phyloP scores from a whole-genome alignment of 768 basidiomycete genomes.

The Mycena capillaripes region DNA sequence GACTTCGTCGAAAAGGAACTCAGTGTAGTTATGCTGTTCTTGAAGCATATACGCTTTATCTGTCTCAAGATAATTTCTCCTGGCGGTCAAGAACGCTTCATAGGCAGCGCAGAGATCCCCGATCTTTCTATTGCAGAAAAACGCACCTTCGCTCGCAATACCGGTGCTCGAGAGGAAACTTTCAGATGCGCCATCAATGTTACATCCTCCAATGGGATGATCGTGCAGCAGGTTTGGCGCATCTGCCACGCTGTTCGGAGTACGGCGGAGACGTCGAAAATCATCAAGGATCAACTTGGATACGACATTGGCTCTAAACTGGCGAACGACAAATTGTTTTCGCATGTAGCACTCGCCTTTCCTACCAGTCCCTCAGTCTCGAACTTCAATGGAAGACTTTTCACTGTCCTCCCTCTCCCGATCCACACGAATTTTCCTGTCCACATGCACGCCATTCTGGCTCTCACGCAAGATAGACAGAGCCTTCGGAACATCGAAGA shows the following conservation, averaged over 20 bases:
- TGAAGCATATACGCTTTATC: slow-evolving; percentile 44
- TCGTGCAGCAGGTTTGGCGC: slow-evolving; percentile 35
- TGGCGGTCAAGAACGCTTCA: slow-evolving; percentile 30
- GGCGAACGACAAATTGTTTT: slow-evolving; percentile 45
- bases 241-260: slow-evolving; percentile 36
- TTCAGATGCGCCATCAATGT: slow-evolving; percentile 34
- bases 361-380: slow-evolving; percentile 16
- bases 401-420: slow-evolving; percentile 51
- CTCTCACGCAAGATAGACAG: slow-evolving; percentile 48
- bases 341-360: slow-evolving; percentile 45
- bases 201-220: not conserved
- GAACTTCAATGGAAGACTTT: slow-evolving; percentile 42
- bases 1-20: slow-evolving; percentile 45
- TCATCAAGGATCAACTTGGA: slow-evolving; percentile 29
- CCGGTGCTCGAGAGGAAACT: slow-evolving; percentile 18
- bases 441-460: slow-evolving; percentile 49
- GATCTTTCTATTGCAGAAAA: slow-evolving; percentile 30
- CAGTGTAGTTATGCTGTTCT: slow-evolving; percentile 43
- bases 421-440: slow-evolving; percentile 47
- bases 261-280: slow-evolving; percentile 23
- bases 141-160: slow-evolving; percentile 32
- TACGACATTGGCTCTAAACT: slow-evolving; percentile 37
- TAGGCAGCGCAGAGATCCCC: slow-evolving; percentile 35
- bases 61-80: slow-evolving; percentile 41
- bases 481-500: slow-evolving; percentile 48